A percentile compares a stretch with the other conserved stretches of the same genome.
These are phyloP conservation scores for Ustilaginoidea virens DNA, from an alignment of 2,329 filamentous ascomycete genomes.

Conservation along the genomic window DNA sequence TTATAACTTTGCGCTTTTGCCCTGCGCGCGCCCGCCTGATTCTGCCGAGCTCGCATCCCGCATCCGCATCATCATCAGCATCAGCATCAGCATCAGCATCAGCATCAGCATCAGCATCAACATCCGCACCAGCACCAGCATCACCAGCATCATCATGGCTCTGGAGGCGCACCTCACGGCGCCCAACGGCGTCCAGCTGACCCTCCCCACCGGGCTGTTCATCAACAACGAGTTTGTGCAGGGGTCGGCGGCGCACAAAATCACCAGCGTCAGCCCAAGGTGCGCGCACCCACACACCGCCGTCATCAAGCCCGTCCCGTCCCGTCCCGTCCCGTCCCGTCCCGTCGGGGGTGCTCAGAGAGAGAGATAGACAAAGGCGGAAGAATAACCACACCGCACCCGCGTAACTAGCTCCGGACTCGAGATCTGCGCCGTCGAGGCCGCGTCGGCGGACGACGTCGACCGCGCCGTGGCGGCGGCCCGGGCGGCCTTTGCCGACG, in stretches of 20 bases:
- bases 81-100: background rate
- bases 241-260: conserved; percentile 37
- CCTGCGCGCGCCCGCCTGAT: too few relatives aligned
- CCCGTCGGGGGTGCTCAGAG: too few relatives aligned
- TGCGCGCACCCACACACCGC: too few relatives aligned
- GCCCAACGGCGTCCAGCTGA: conserved; percentile 50
- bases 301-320: too few relatives aligned
- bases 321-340: too few relatives aligned
- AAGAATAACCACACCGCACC: too few relatives aligned
- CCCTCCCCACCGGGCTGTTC: conserved; percentile 54
- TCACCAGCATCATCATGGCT: conserved; percentile 2
- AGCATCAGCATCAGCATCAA: conserved; percentile 4
- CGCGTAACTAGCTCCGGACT: conserved; percentile 16
- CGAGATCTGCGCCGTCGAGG: conserved; percentile 17
- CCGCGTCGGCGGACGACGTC: conserved; percentile 15
- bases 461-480: conserved; percentile 28
- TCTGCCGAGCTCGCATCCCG: too few relatives aligned
- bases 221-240: conserved; percentile 64
- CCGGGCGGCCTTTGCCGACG: conserved; percentile 49
- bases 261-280: conserved; percentile 43
- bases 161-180: conserved; percentile 14
- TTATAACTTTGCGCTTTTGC: too few relatives aligned
- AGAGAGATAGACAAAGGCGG: too few relatives aligned
- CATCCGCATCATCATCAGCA: too few relatives aligned
- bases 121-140: background rate